Evolutionary conservation across 352 stramenopile genomes (phyloP).

Genomic region (Globisporangium cederbergense): DNA sequence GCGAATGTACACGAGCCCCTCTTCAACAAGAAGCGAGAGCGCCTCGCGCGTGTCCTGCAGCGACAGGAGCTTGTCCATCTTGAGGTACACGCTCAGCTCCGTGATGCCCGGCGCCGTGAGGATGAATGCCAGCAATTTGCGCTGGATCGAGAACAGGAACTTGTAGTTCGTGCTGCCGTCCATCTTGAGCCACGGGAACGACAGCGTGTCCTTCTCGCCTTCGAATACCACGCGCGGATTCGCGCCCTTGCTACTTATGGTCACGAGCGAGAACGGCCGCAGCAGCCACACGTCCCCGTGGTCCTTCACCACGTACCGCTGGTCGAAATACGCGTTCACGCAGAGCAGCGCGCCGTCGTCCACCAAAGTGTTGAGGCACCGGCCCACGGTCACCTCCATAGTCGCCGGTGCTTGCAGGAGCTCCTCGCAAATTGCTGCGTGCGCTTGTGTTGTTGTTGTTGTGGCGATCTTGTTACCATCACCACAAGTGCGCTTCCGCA

Average conservation of each 20-base stretch:
- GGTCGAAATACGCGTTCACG: constrained; percentile 67
- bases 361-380: constrained; percentile 44
- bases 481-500: constrained; percentile 6
- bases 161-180: constrained; percentile 67
- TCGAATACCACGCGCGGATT: constrained; percentile 53
- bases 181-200: constrained; percentile 84
- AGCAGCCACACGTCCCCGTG: constrained; percentile 67
- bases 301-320: constrained; percentile 66
- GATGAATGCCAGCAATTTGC: constrained; percentile 60
- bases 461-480: not conserved
- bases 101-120: constrained; percentile 55
- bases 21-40: constrained; percentile 63
- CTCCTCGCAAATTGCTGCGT: not conserved
- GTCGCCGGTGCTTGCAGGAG: not conserved
- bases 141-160: constrained; percentile 77
- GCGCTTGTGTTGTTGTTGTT: not conserved
- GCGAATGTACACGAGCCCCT: constrained; percentile 65
- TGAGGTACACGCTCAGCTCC: constrained; percentile 45
- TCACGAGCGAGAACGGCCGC: constrained; percentile 57
- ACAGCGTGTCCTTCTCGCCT: constrained; percentile 72
- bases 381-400: constrained; percentile 17
- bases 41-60: constrained; percentile 74
- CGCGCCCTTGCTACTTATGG: constrained; percentile 9
- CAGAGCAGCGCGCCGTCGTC: constrained; percentile 52
- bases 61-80: constrained; percentile 60